Evolutionary conservation across 2,329 filamentous ascomycete genomes (phyloP).

Genomic region (Fusarium incarnatum): DNA sequence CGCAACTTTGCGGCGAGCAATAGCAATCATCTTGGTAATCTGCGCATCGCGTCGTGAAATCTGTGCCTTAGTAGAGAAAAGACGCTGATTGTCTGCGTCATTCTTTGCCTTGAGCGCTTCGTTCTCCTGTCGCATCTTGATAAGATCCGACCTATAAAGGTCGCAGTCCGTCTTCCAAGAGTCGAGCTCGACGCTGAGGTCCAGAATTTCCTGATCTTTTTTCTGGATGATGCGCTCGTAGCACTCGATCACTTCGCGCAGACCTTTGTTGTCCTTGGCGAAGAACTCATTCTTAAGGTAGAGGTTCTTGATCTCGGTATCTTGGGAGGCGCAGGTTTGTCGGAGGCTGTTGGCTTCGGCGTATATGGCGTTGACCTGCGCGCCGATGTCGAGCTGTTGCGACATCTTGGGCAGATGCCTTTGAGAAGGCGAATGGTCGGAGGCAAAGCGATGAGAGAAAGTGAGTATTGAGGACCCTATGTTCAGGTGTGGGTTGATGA

Average conservation of each 20-base stretch:
- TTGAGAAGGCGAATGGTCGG: background rate
- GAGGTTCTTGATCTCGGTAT: constrained; percentile 4
- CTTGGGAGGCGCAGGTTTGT: background rate
- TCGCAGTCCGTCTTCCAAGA: background rate
- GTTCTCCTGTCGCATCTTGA: background rate
- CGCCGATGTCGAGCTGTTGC: background rate
- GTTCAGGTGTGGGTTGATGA: background rate
- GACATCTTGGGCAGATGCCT: background rate
- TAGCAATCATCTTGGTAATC: background rate
- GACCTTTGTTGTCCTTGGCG: background rate
- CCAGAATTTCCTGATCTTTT: background rate
- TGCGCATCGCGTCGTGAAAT: background rate
- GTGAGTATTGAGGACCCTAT: background rate
- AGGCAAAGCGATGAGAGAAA: background rate
- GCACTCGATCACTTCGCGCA: background rate
- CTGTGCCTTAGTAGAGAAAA: background rate
- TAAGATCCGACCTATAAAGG: background rate
- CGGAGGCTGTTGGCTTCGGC: background rate
- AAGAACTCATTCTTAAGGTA: background rate
- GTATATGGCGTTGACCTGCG: background rate
- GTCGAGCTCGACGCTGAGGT: background rate
- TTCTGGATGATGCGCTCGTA: background rate
- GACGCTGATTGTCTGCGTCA: background rate
- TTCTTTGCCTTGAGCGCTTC: background rate
- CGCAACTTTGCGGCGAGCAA: constrained; percentile 4